Evolutionary conservation across 1,139 yeast genomes (phyloP), one percentile per base, ranked within the genome.

Genomic region (Lodderomyces beijingensis): DNA sequence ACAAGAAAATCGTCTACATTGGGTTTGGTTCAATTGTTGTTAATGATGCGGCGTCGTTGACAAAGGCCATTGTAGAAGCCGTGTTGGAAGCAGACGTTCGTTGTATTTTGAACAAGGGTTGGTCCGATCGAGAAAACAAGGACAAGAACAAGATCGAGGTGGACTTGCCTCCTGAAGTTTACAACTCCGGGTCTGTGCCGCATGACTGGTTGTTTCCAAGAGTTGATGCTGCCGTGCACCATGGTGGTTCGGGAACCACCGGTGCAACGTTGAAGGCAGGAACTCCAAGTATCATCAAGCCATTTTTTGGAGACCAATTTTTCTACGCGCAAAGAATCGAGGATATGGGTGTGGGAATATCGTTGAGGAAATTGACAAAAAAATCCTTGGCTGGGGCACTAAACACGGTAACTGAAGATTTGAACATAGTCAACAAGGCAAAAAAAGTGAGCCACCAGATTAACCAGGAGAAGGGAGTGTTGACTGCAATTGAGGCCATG

Each of bases 11-110:
- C 21, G 94, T 88, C 0, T 89, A 89, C 53, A 83, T 89, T 53
- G 98, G 98, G 0, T 89, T 89, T 62, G 98, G 98, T 0, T 87
- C 96, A 1, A 89, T 89, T 53, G 95, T 89, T 5, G 97, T 89
- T 2, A 71, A 79, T 5, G 79, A 89, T 52, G 89, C 97, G 1
- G 72, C 65, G 34, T 84, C 77, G 35, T 67, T 91, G 55, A 87
- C 96, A 0, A 57, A 70, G 43, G 86, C 95, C 0, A 77, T 91
- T 11, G 74, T 81, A 13, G 82, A 81, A 19, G 91, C 95, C 0
- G 95, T 89, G 2, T 44, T 67, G 10, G 76, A 76, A 32, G 79
- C 95, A 4, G 95, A 76, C 45, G 95, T 89, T 1, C 64, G 88
- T 39, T 89, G 96, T 58, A 77, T 89, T 30, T 62, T 91, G 45